These are phyloP conservation scores for Ogataea ramenticola DNA, from an alignment of 805 yeast species.

Conservation along the genomic window DNA sequence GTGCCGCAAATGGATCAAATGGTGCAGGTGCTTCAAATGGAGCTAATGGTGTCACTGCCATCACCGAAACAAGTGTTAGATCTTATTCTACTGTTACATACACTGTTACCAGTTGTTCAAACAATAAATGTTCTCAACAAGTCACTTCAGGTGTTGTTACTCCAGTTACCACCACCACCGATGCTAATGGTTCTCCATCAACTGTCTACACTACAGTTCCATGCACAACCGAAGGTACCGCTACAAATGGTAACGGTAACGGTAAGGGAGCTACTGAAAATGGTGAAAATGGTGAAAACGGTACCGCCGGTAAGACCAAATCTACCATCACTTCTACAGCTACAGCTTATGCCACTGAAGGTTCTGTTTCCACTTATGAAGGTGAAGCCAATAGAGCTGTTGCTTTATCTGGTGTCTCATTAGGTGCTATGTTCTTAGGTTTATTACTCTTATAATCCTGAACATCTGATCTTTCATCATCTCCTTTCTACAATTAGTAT, in stretches of 20 bases:
- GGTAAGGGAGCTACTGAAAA: too few species aligned
- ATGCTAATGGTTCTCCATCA: not conserved
- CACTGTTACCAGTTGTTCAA: slow-evolving; percentile 29
- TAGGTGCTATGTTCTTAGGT: not conserved
- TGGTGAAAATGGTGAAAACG: too few species aligned
- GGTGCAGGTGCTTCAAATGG: not conserved
- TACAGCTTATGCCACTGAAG: not conserved
- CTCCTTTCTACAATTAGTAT: too few species aligned
- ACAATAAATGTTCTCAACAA: slow-evolving; percentile 16
- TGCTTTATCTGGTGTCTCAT: not conserved
- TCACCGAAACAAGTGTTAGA: not conserved
- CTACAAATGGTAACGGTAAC: not conserved
- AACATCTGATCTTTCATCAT: not conserved
- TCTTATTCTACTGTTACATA: not conserved
- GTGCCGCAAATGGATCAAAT: too few species aligned
- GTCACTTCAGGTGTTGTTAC: not conserved
- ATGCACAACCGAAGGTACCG: not conserved
- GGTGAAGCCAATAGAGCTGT: not conserved
- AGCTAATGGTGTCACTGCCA: not conserved
- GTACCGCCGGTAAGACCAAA: not conserved
- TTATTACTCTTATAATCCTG: not conserved
- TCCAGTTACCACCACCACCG: not conserved
- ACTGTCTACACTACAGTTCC: slow-evolving; percentile 1
- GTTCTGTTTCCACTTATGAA: not conserved
- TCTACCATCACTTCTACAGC: not conserved